Percentiles rank a stretch among this genome's conserved stretches.
These are phyloP conservation scores for Mycena rebaudengoi DNA, from an alignment of 768 basidiomycete species.

Conservation along the genomic window DNA sequence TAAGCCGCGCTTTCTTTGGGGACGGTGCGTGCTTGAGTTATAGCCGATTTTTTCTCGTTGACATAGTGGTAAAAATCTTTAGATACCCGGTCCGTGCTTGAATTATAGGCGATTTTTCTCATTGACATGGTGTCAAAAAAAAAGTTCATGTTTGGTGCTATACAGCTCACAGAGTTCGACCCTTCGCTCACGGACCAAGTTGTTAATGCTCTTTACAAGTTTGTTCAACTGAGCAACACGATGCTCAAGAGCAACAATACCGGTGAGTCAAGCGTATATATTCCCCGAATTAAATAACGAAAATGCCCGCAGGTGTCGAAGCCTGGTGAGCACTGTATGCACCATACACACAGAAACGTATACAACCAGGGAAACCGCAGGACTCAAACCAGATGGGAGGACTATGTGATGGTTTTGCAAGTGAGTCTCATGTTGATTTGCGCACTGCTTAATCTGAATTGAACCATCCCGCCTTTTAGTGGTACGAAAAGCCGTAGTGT, in stretches of 20 bases:
- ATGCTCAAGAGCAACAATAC: constrained; percentile 54
- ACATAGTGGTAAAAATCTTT: background rate
- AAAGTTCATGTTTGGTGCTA: constrained; percentile 54
- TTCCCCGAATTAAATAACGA: background rate
- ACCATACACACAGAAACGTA: no score
- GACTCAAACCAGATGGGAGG: constrained; percentile 65
- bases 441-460: no score
- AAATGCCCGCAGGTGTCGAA: constrained; percentile 48
- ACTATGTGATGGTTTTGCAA: constrained; percentile 64
- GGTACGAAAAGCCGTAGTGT: constrained; percentile 42
- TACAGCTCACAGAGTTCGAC: constrained; percentile 62
- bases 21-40: constrained; percentile 43
- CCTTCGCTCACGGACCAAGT: constrained; percentile 52
- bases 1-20: constrained; percentile 64
- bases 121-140: no score
- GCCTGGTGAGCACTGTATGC: no score
- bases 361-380: no score
- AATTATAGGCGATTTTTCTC: background rate
- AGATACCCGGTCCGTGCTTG: constrained; percentile 11
- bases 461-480: no score
- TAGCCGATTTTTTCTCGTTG: no score
- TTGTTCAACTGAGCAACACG: constrained; percentile 58
- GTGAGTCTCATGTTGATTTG: no score
- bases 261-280: constrained; percentile 37
- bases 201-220: constrained; percentile 61